phyloP scores from a whole-genome alignment of 1,284 basidiomycete species.

The Somion occarium region DNA sequence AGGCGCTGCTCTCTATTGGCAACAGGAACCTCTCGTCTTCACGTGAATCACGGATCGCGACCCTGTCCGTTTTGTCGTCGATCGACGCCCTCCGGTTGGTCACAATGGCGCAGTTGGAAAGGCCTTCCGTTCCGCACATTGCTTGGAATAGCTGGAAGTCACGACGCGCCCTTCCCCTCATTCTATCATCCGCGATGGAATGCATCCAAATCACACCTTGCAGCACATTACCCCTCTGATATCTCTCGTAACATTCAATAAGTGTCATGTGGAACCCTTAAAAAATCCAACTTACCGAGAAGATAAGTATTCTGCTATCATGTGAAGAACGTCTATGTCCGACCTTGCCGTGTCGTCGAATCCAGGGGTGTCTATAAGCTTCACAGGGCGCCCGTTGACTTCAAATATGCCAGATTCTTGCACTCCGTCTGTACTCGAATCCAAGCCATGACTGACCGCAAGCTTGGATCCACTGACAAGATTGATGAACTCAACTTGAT shows the following conservation, averaged over 20 bases:
- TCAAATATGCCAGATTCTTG: constrained; percentile 23
- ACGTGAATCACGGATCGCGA: background rate
- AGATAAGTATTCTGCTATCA: constrained; percentile 23
- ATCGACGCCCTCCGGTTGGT: constrained; percentile 49
- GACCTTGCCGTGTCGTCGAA: constrained; percentile 30
- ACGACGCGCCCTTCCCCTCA: constrained; percentile 42
- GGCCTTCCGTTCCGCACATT: constrained; percentile 41
- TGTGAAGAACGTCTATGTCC: constrained; percentile 25
- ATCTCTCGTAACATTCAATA: constrained; percentile 26
- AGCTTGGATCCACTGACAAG: constrained; percentile 13
- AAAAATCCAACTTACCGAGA: background rate
- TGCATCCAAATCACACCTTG: constrained; percentile 49
- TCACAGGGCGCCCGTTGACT: constrained; percentile 21
- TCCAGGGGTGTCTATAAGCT: constrained; percentile 31
- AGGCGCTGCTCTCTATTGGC: constrained; percentile 11
- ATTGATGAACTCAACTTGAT: constrained; percentile 14
- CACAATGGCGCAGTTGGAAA: constrained; percentile 42
- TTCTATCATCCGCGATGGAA: constrained; percentile 43
- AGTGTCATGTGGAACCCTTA: background rate
- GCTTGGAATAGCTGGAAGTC: constrained; percentile 45
- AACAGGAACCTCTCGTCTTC: constrained; percentile 3
- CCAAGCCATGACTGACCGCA: constrained; percentile 9
- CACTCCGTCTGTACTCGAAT: constrained; percentile 17
- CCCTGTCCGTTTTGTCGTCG: constrained; percentile 14
- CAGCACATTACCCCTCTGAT: constrained; percentile 32